A percentile compares a stretch with the other conserved stretches of the same genome.
phyloP scores from a whole-genome alignment of 306 rosid genomes.

The Vigna angularis region DNA sequence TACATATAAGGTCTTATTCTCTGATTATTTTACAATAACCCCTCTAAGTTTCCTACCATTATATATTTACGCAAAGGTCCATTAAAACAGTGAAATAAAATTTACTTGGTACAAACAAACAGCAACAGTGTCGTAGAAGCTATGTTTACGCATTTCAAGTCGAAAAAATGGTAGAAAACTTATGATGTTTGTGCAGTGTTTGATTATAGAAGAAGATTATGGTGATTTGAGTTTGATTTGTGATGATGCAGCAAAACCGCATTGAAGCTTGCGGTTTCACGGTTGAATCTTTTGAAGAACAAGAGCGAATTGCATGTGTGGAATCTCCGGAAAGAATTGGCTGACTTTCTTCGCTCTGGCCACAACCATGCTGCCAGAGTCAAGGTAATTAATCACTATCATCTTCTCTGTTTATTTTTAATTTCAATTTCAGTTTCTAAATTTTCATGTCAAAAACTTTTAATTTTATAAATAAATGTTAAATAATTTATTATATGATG shows the following conservation, averaged over 20 bases:
- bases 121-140: neutral
- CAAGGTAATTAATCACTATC: neutral
- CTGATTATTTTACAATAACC: too few relatives aligned
- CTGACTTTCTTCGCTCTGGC: constrained; percentile 65
- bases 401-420: too few relatives aligned
- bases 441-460: too few relatives aligned
- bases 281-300: constrained; percentile 74
- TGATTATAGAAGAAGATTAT: constrained; percentile 4
- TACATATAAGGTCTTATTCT: too few relatives aligned
- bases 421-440: too few relatives aligned
- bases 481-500: too few relatives aligned
- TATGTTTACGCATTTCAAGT: constrained; percentile 43
- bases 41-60: neutral
- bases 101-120: neutral
- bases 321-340: constrained; percentile 68
- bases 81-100: neutral
- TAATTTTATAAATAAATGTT: too few relatives aligned
- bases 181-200: constrained; percentile 25
- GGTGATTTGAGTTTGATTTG: constrained; percentile 23
- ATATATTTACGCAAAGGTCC: neutral
- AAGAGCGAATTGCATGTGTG: constrained; percentile 61
- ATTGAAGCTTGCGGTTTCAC: constrained; percentile 67
- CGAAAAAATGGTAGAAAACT: constrained; percentile 43
- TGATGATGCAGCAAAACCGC: constrained; percentile 65
- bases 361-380: constrained; percentile 69